Percentiles rank a stretch among this genome's conserved stretches.
phyloP scores from a whole-genome alignment of 179 eudicot species.

The Camellia oleifera region DNA sequence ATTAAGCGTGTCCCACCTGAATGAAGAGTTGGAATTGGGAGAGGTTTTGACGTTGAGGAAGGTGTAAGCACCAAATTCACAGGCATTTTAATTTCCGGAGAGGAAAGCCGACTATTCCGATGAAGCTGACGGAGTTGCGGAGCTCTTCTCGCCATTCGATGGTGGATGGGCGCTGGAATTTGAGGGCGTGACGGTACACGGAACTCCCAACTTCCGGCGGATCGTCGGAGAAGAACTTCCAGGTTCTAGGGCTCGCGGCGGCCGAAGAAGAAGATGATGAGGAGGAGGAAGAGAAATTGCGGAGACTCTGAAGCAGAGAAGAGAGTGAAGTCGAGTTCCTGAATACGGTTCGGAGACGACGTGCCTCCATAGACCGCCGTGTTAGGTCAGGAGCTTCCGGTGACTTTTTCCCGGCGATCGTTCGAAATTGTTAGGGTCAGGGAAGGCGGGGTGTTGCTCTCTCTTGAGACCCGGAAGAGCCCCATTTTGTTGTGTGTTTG shows the following conservation, averaged over 20 bases:
- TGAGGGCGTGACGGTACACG: slow-evolving; percentile 36
- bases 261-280: neutral
- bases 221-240: slow-evolving; percentile 19
- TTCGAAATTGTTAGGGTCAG: too few species aligned
- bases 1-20: slow-evolving; percentile 6
- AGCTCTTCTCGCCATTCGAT: slow-evolving; percentile 22
- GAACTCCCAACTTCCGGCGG: slow-evolving; percentile 27
- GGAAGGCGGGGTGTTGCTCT: too few species aligned
- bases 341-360: slow-evolving; percentile 9
- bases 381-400: neutral
- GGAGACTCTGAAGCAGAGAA: neutral
- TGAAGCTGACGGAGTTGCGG: slow-evolving; percentile 51
- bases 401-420: too few species aligned
- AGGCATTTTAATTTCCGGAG: slow-evolving; percentile 10
- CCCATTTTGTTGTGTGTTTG: too few species aligned
- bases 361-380: slow-evolving; percentile 1
- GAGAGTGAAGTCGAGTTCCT: neutral
- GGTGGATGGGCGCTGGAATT: slow-evolving; percentile 46
- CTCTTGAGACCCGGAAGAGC: too few species aligned
- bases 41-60: slow-evolving; percentile 32
- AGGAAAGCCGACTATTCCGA: slow-evolving; percentile 47
- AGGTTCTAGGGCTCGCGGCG: neutral
- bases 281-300: neutral
- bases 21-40: slow-evolving; percentile 5
- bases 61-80: slow-evolving; percentile 35